Conservation (phyloP, 2,329 filamentous ascomycete species). For the Ustilaginoidea virens region DNA sequence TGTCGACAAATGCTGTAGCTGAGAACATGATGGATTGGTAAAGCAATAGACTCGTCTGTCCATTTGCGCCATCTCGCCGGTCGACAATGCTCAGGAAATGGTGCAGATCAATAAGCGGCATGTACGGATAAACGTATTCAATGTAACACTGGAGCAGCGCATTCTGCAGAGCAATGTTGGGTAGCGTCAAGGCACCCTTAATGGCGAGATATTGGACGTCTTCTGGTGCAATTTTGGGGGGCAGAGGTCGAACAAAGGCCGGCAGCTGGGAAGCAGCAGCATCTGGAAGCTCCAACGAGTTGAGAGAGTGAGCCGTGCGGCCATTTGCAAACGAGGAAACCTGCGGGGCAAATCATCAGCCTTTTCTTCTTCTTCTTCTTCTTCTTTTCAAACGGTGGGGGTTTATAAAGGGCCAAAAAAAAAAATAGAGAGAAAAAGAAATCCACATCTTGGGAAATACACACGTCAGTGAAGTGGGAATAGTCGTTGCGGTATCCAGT, state of each 20-base stretch:
- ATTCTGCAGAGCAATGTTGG: slow-evolving; percentile 53
- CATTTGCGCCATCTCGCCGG: slow-evolving; percentile 49
- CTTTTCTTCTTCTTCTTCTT: no score
- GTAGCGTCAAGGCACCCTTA: slow-evolving; percentile 74
- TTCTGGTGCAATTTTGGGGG: slow-evolving; percentile 59
- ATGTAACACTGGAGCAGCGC: slow-evolving; percentile 71
- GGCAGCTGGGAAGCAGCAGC: slow-evolving; percentile 32
- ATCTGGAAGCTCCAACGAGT: slow-evolving; percentile 32
- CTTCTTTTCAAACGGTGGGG: no score
- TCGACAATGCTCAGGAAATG: slow-evolving; percentile 45
- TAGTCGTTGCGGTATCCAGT: slow-evolving; percentile 18
- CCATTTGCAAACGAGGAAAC: slow-evolving; percentile 17
- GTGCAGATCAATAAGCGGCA: slow-evolving; percentile 67
- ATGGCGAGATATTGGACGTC: slow-evolving; percentile 70
- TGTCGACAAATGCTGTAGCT: slow-evolving; percentile 75
- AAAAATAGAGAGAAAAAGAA: no score
- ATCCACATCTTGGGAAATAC: slow-evolving; percentile 9
- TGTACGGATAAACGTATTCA: slow-evolving; percentile 85
- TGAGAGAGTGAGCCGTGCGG: slow-evolving; percentile 27
- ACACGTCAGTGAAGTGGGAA: slow-evolving; percentile 11
- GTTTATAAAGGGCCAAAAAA: no score
- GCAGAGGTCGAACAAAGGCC: slow-evolving; percentile 64
- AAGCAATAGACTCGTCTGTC: slow-evolving; percentile 66
- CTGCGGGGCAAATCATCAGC: slow-evolving; percentile 9
- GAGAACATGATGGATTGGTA: slow-evolving; percentile 96